Evolutionary conservation across 768 basidiomycete genomes (phyloP), one percentile per base, ranked within the genome.

Genomic region (Leccinum boreale): DNA sequence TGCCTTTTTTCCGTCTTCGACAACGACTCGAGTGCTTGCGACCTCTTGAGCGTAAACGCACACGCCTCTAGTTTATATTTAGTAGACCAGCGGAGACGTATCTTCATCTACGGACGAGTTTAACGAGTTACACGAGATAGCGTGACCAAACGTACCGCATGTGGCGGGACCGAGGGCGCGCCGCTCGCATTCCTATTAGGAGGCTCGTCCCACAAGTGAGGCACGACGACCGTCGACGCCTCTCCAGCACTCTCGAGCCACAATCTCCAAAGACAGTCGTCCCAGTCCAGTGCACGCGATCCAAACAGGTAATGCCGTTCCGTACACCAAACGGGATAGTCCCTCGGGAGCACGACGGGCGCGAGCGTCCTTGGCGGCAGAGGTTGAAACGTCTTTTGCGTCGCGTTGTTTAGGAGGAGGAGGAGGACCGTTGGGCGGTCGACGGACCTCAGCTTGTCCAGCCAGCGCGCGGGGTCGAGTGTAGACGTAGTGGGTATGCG

Each of bases 201-300:
- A 48, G 39, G 11, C 39, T 10, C 54, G 10, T 61, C 61, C 55
- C 7, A 36, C n/a, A 61, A 31, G n/a, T 31, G 61, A 24, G 65
- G 63, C 2, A 61, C 33, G 1, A 19, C 47, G 15, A 71, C 51
- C 36, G 63, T 63, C 50, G 63, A 59, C 6, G 74, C 67, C 12
- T 71, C 70, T 14, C 85, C 85, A 35, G 77, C 78, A 55, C 75
- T 78, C 55, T 84, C 80, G 26, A 87, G 74, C 75, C 81, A 81
- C 56, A 86, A 58, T 62, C 84, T 82, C 85, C 86, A 88, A 14
- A 87, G 69, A 66, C 86, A 88, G 57, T 85, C 83, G 33, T 78
- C 74, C 86, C 86, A 88, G 57, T 86, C 84, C 4, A 75, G 68
- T 1, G 62, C 58, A 21, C 84, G 82, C 23, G 79, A 77, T 33